Evolutionary conservation across 2,329 filamentous ascomycete genomes (phyloP), one percentile per base, ranked within the genome.

Genomic region (Epichloe amarillans): DNA sequence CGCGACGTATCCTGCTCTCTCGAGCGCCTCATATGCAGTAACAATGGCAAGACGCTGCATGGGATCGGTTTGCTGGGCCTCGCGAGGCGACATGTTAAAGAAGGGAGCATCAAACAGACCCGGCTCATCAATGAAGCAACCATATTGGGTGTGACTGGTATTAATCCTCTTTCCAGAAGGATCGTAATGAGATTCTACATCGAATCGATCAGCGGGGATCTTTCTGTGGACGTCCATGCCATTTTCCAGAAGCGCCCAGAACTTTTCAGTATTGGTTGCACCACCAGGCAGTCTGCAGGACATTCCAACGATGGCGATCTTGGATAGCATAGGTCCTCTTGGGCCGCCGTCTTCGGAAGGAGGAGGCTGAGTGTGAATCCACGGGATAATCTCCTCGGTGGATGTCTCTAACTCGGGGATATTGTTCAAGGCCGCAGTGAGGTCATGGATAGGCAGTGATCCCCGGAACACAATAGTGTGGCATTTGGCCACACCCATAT

Each of bases 31-130:
- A 57, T 90, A 91, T 0, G 85, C 82, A 1, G 85, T 88, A 10
- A 83, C 76, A 0, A 93, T 69, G 2, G 83, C 82, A 19, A 90
- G 71, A 53, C 87, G 75, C 61, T 88, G 85, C 67, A 84, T 84
- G 0, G 87, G 87, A 62, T 91, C 86, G 0, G 80, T 84, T 57
- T 87, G 82, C 45, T 77, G 75, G 11, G 86, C 86, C 65, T 91
- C 86, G 53, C 83, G 77, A 1, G 86, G 85, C 37, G 84, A 89
- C 75, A 91, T 89, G 64, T 87, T 87, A 74, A 91, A 91, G 70
- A 91, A 89, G 0, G 78, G 72, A 1, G 84, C 78, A 59, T 91
- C 86, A 57, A 91, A 90, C 11, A 83, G 69, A 44, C 83, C 84
- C 0, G 85, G 84, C 48, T 86, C 74, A 37, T 87, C 77, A 50